A percentile compares a stretch with the other conserved stretches of the same genome.
Evolutionary conservation across 2,329 filamentous ascomycete species (phyloP).

Genomic region (Fusarium acutatum): DNA sequence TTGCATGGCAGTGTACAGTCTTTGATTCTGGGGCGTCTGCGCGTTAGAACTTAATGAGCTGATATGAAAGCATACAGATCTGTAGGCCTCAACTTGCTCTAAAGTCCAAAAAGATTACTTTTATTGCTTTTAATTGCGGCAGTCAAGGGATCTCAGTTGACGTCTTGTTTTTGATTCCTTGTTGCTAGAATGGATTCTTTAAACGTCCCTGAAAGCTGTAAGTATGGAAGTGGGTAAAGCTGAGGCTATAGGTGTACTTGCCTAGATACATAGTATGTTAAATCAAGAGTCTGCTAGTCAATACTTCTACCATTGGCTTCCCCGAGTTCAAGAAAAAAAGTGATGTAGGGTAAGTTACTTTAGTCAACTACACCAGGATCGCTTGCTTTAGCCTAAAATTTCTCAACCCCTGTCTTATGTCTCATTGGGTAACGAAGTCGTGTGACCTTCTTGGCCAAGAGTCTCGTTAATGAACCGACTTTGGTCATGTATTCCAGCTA

Average conservation of each 20-base stretch:
- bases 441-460: not conserved
- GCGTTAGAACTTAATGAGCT: no score
- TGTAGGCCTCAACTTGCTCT: no score
- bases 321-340: rapidly evolving
- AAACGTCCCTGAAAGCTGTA: rapidly evolving
- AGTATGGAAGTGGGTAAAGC: rapidly evolving
- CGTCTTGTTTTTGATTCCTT: no score
- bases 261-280: no score
- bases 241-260: rapidly evolving
- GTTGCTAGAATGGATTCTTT: rapidly evolving
- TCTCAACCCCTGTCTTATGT: not conserved
- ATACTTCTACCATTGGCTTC: not conserved
- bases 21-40: no score
- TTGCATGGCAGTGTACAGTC: no score
- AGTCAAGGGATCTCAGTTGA: no score
- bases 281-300: rapidly evolving
- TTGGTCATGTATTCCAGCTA: not conserved
- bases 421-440: not conserved
- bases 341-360: not conserved
- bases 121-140: no score
- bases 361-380: rapidly evolving
- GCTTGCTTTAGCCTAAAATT: not conserved
- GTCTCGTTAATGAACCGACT: no score
- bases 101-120: no score
- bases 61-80: no score